phyloP scores from a whole-genome alignment of 805 yeast genomes.

The Candida mattraensis region DNA sequence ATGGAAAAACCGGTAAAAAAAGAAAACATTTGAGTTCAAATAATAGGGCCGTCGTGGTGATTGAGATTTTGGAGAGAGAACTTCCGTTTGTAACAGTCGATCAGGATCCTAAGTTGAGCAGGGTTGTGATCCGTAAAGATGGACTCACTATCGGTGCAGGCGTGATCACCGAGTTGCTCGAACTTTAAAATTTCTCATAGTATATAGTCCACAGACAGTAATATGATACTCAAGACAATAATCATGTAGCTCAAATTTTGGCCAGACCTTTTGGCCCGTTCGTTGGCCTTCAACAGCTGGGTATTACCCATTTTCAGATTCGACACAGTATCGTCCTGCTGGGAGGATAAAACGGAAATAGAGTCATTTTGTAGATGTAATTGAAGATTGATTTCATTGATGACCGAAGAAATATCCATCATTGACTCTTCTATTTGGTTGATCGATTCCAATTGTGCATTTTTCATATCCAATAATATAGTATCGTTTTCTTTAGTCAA shows the following conservation, averaged over 20 bases:
- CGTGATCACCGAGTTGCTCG: constrained; percentile 17
- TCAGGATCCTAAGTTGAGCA: constrained; percentile 54
- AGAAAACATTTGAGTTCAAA: constrained; percentile 58
- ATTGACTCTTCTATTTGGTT: constrained; percentile 60
- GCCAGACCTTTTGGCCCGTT: constrained; percentile 61
- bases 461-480: constrained; percentile 49
- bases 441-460: constrained; percentile 60
- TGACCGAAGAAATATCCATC: constrained; percentile 71
- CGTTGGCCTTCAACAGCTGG: constrained; percentile 66
- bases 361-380: constrained; percentile 70
- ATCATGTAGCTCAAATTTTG: constrained; percentile 56
- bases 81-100: constrained; percentile 53
- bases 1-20: constrained; percentile 48
- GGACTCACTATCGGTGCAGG: constrained; percentile 66
- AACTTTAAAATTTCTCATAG: constrained; percentile 17
- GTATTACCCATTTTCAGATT: constrained; percentile 73
- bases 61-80: constrained; percentile 47
- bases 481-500: constrained; percentile 60
- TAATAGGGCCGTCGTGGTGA: constrained; percentile 56
- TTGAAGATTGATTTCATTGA: constrained; percentile 72
- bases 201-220: constrained; percentile 55
- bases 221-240: constrained; percentile 51
- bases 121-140: constrained; percentile 68
- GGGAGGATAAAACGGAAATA: constrained; percentile 60
- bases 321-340: constrained; percentile 62